Conservation (phyloP, 208 protist species). For the Zelonia costaricensis region DNA sequence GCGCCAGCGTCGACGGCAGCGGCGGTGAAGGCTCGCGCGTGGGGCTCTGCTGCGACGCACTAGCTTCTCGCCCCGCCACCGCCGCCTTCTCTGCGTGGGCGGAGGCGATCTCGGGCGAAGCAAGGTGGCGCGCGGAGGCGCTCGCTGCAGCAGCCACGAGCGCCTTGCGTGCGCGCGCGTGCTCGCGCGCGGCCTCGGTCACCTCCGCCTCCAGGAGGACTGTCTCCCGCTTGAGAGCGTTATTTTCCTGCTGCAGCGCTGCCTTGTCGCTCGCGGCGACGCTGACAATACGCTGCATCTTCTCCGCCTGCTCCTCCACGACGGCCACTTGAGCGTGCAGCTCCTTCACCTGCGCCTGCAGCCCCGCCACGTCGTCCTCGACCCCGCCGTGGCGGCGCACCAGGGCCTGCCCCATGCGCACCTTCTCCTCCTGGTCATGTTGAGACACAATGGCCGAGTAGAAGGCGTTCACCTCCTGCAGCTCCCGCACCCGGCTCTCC, state of each 20-base stretch:
- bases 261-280: conserved; percentile 39
- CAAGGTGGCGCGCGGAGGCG: neutral
- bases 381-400: neutral
- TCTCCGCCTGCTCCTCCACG: conserved; percentile 41
- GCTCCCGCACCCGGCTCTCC: conserved; percentile 64
- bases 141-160: conserved; percentile 3
- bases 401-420: conserved; percentile 20
- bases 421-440: conserved; percentile 63
- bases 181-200: conserved; percentile 36
- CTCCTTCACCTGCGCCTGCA: conserved; percentile 22
- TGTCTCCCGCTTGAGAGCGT: conserved; percentile 37
- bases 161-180: conserved; percentile 12
- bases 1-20: neutral
- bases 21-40: neutral
- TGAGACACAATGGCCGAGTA: conserved; percentile 81
- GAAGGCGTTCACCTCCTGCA: conserved; percentile 80
- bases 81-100: neutral
- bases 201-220: conserved; percentile 49
- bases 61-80: conserved; percentile 4
- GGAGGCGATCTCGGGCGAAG: neutral
- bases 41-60: conserved; percentile 3
- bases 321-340: conserved; percentile 35
- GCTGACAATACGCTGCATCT: conserved; percentile 38
- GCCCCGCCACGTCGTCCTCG: conserved; percentile 15
- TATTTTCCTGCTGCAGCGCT: conserved; percentile 31